A percentile compares a stretch with the other conserved stretches of the same genome.
phyloP scores from a whole-genome alignment of 305 asterid species.

The Plantago coronopus region DNA sequence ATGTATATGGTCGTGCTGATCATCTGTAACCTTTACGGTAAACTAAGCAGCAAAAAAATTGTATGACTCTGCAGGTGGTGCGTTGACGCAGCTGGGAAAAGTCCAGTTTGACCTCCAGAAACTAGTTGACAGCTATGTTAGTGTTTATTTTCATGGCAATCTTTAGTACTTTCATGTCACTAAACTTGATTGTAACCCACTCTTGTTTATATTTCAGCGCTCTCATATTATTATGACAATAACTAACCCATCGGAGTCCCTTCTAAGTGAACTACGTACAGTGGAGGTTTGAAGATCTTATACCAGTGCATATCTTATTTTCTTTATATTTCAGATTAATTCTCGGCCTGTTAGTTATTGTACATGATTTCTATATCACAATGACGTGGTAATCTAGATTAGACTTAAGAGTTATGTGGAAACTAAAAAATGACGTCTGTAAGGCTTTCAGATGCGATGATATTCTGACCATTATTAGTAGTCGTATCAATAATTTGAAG shows the following conservation, averaged over 20 bases:
- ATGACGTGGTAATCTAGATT: no score
- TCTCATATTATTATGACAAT: slow-evolving; percentile 72
- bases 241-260: slow-evolving; percentile 93
- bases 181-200: slow-evolving; percentile 31
- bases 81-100: slow-evolving; percentile 65
- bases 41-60: slow-evolving; percentile 14
- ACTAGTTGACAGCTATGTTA: slow-evolving; percentile 71
- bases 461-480: neutral
- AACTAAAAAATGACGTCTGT: no score
- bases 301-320: slow-evolving; percentile 13
- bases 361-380: neutral
- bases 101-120: slow-evolving; percentile 87
- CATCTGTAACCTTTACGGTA: no score
- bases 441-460: no score
- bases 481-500: slow-evolving; percentile 1
- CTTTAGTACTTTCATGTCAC: slow-evolving; percentile 13
- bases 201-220: slow-evolving; percentile 56
- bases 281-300: slow-evolving; percentile 67
- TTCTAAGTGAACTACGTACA: slow-evolving; percentile 86
- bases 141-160: slow-evolving; percentile 33
- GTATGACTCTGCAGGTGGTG: slow-evolving; percentile 53
- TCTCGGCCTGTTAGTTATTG: neutral
- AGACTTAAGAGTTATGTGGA: no score
- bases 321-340: slow-evolving; percentile 14
- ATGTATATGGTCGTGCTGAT: neutral